Evolutionary conservation across 371 early-diverging fungal genomes (phyloP), one percentile per base, ranked within the genome.

Genomic region (Parasitella parasitica): DNA sequence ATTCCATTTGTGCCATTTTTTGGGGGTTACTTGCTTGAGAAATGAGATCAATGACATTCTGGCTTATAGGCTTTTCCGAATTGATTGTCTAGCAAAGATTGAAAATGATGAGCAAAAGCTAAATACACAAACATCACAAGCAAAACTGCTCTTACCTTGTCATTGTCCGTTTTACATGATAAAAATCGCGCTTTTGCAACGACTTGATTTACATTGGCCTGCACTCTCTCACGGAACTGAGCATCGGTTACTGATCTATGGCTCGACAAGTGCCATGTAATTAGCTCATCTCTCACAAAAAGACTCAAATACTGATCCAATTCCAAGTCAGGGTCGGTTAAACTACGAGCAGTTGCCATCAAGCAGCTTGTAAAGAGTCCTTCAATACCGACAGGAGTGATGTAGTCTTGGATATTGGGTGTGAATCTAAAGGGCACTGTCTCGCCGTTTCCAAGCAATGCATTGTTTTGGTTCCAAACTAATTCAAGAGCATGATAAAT

Each of bases 371-470:
- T 85, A 62, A 97, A 94, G 3, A 91, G 81, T 0, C 98, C 98
- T 61, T 97, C 97, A 8, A 98, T 82, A 0, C 97, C 97, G 18
- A 91, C 85, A 18, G 94, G 91, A 1, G 94, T 94, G 32, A 98
- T 90, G 72, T 97, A 96, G 30, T 89, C 80, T 83, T 97, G 97
- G 50, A 99, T 83, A 72, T 93, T 95, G 22, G 99, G 99, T 4
- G 99, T 98, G 65, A 98, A 86, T 12, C 99, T 89, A 90, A 99
- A 98, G 0, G 97, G 98, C 13, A 99, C 94, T 1, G 92, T 75
- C 63, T 97, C 98, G 0, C 76, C 73, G 48, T 72, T 78, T 8
- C 70, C 76, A 56, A 78, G 76, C 18, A 72, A 41, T 7, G 70
- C 76, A 26, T 61, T 66, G 6, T 68, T 56, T 18, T 66, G 68